These are phyloP conservation scores for Verruconis gallopava DNA, from an alignment of 2,329 filamentous ascomycete genomes.

Conservation along the genomic window DNA sequence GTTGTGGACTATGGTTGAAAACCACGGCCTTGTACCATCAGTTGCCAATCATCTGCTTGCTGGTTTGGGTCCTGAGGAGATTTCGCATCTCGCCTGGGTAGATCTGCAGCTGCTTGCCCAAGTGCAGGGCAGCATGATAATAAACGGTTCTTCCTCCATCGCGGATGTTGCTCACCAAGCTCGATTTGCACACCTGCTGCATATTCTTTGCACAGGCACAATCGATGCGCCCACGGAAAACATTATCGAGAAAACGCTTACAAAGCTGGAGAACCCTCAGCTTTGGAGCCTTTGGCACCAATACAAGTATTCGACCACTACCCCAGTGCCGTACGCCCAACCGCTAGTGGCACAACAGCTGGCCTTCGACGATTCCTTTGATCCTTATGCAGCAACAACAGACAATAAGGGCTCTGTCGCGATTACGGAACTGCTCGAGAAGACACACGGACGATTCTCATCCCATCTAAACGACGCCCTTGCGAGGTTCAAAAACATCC, in stretches of 20 bases:
- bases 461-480: constrained; percentile 69
- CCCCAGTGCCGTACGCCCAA: constrained; percentile 36
- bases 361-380: constrained; percentile 70
- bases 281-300: constrained; percentile 42
- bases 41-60: constrained; percentile 48
- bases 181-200: constrained; percentile 49
- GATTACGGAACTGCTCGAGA: constrained; percentile 83
- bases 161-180: constrained; percentile 45
- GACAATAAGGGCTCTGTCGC: constrained; percentile 88
- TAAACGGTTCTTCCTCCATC: constrained; percentile 25
- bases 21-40: constrained; percentile 46
- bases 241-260: constrained; percentile 45
- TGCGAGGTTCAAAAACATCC: constrained; percentile 79
- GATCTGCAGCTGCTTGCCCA: constrained; percentile 48
- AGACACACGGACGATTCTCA: constrained; percentile 57
- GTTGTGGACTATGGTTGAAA: constrained; percentile 52
- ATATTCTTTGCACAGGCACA: constrained; percentile 39
- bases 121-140: constrained; percentile 41
- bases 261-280: constrained; percentile 37
- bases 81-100: constrained; percentile 40
- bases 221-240: constrained; percentile 43
- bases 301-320: constrained; percentile 38
- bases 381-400: constrained; percentile 80
- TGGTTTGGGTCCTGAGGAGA: constrained; percentile 45
- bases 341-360: too few species aligned